Evolutionary conservation across 192 early-diverging fungal genomes (phyloP).

Genomic region (Powellomyces hirtus): DNA sequence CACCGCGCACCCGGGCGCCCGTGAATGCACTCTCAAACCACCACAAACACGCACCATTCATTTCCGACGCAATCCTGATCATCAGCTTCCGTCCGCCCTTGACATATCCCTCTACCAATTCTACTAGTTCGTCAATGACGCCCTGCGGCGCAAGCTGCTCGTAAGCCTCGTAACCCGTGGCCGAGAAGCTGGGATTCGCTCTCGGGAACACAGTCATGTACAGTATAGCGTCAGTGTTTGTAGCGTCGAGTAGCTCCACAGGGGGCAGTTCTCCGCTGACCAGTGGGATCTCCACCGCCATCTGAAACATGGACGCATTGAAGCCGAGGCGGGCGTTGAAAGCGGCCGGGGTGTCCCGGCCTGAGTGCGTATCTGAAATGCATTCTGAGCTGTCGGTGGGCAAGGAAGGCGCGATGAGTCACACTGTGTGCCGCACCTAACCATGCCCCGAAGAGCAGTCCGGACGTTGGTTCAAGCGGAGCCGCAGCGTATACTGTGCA

Average conservation of each 20-base stretch:
- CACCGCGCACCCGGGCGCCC: no score
- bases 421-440: not conserved
- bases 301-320: constrained; percentile 37
- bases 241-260: constrained; percentile 16
- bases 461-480: constrained; percentile 12
- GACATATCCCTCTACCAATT: constrained; percentile 17
- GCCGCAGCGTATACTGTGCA: no score
- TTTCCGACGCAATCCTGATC: constrained; percentile 31
- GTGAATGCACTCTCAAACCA: not conserved
- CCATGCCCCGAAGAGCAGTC: constrained; percentile 18
- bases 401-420: no score
- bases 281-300: constrained; percentile 36
- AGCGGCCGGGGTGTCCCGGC: constrained; percentile 32
- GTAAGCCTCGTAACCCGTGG: constrained; percentile 9
- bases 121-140: constrained; percentile 20
- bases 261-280: not conserved
- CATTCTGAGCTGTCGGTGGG: no score
- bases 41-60: constrained; percentile 25
- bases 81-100: constrained; percentile 14
- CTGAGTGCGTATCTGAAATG: not conserved
- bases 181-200: not conserved
- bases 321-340: constrained; percentile 44
- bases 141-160: constrained; percentile 2
- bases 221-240: constrained; percentile 22
- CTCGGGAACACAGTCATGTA: constrained; percentile 33